Conservation (phyloP, 2,329 filamentous ascomycete species). For the Aspergillus nomiae region DNA sequence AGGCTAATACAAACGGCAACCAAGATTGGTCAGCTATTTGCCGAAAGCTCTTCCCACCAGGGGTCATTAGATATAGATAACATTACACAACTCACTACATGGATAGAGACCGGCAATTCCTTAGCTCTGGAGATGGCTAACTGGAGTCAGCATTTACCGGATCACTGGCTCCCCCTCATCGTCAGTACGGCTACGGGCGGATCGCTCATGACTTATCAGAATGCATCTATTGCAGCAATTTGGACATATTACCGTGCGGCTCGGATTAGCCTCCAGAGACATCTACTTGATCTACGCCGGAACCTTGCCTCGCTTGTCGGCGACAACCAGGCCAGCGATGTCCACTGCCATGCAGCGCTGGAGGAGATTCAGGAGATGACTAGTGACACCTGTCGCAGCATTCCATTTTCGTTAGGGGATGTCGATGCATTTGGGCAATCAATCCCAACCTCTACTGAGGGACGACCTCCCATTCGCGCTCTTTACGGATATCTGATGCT, state of each 20-base stretch:
- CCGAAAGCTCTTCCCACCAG: slow-evolving; percentile 24
- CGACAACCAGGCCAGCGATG: slow-evolving; percentile 8
- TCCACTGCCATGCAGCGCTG: slow-evolving; percentile 10
- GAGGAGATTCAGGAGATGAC: slow-evolving; percentile 35
- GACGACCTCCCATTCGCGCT: slow-evolving; percentile 29
- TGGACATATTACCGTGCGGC: slow-evolving; percentile 41
- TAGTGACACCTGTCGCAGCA: slow-evolving; percentile 36
- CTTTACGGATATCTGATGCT: slow-evolving; percentile 35
- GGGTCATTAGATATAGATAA: slow-evolving; percentile 15
- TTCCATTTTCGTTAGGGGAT: slow-evolving; percentile 36
- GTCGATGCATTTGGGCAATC: slow-evolving; percentile 35
- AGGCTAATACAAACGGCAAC: slow-evolving; percentile 32
- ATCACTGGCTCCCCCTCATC: slow-evolving; percentile 36
- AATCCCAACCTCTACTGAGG: slow-evolving; percentile 15
- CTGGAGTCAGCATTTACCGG: slow-evolving; percentile 34
- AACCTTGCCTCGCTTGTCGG: slow-evolving; percentile 19
- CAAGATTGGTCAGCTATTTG: slow-evolving; percentile 33
- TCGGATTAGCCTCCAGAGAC: slow-evolving; percentile 35
- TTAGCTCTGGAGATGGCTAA: slow-evolving; percentile 32
- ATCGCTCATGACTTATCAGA: slow-evolving; percentile 36
- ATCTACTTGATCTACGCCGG: slow-evolving; percentile 29
- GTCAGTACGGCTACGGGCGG: slow-evolving; percentile 32
- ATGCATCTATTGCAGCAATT: slow-evolving; percentile 28
- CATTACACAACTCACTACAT: slow-evolving; percentile 22
- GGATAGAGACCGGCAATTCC: slow-evolving; percentile 25